Base-by-base conservation (phyloP, 2,329 filamentous ascomycete genomes). In the Aspergillus sp. region DNA sequence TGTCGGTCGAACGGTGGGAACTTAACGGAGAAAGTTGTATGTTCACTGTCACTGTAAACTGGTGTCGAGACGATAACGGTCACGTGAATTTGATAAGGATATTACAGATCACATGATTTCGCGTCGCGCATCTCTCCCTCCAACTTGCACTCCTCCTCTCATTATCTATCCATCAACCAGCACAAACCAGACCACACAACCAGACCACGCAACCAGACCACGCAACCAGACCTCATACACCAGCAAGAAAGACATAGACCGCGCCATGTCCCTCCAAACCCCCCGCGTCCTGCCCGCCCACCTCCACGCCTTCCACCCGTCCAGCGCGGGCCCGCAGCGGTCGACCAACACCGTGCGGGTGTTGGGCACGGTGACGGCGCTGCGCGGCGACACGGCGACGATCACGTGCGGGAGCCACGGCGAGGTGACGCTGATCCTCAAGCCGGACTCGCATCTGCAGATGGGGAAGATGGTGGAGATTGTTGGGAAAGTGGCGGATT, bases 231-330 rank as follows among this genome's bases (percentile, higher is more conserved):
- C n/a, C 28, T 15, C 4, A 1, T 11, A 15, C 8, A 16, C 14
- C 24, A 11, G 15, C 14, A 36, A 28, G 32, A 33, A 26, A 27
- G 8, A 64, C 37, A 43, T n/a, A n/a, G n/a, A n/a, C n/a, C n/a
- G n/a, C n/a, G n/a, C n/a, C n/a, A 89, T 89, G 82, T 72, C 70
- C 27, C 71, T 88, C 53, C 66, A 79, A 49, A 78, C 86, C 30
- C 89, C 91, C 17, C 86, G 91, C 59, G 77, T 95, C 57, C 85
- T 83, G 29, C 82, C 82, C 33, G 66, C 72, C 25, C 82, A 89
- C 62, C 80, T 96, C 36, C 76, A 86, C 55, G 71, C 71, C 52
- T 93, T 88, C 64, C 70, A 78, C 44, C 69, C 71, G 45, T 73
- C 58, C 29, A 49, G 47, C 36, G 36, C 49, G 15, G 46, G 42